Conservation (phyloP, 2,329 filamentous ascomycete genomes). For the Triangularia verruculosa region DNA sequence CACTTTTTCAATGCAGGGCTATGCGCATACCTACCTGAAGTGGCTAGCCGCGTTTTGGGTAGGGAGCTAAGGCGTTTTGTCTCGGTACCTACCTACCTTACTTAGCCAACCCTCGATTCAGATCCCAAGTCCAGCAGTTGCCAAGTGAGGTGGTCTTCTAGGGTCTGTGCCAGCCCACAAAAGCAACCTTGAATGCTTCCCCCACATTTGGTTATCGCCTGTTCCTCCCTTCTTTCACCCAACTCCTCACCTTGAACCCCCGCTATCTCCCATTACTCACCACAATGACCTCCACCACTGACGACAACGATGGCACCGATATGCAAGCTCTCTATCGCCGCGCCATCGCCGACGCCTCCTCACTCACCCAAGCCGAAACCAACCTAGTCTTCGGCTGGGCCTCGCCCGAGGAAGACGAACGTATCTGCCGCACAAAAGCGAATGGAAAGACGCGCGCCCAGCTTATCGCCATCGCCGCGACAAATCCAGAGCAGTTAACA, state of each 20-base stretch:
- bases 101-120: too few relatives aligned
- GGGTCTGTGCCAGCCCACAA: too few relatives aligned
- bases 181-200: not conserved
- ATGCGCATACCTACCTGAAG: too few relatives aligned
- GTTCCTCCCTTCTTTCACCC: not conserved
- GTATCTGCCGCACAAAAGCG: conserved; percentile 13
- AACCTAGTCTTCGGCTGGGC: conserved; percentile 15
- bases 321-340: conserved; percentile 17
- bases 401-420: conserved; percentile 18
- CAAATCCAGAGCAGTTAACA: conserved; percentile 17
- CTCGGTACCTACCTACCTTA: too few relatives aligned
- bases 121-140: too few relatives aligned
- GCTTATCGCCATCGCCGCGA: conserved; percentile 17
- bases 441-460: conserved; percentile 18
- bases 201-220: not conserved
- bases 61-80: too few relatives aligned
- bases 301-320: conserved; percentile 4
- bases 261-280: conserved; percentile 11
- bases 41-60: too few relatives aligned
- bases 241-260: conserved; percentile 10
- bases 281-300: conserved; percentile 11
- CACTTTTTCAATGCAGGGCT: too few relatives aligned
- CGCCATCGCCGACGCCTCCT: conserved; percentile 15
- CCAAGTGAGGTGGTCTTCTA: too few relatives aligned
- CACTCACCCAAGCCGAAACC: conserved; percentile 17